phyloP scores from a whole-genome alignment of 805 yeast species.

The Millerozyma acaciae region DNA sequence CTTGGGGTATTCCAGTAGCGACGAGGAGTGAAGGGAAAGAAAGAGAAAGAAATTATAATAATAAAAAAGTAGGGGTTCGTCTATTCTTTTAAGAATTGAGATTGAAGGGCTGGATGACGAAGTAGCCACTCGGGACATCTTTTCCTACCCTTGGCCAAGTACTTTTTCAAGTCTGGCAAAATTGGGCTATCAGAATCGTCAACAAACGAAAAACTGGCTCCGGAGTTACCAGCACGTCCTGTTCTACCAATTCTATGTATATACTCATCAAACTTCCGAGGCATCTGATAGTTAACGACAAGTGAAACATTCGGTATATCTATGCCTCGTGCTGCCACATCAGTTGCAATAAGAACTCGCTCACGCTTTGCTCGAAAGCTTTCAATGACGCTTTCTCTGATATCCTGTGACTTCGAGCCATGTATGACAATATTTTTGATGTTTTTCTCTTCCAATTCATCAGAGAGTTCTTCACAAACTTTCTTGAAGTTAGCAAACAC shows the following conservation, averaged over 20 bases:
- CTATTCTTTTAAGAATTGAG: conserved; percentile 14
- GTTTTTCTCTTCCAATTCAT: conserved; percentile 39
- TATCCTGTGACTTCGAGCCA: conserved; percentile 82
- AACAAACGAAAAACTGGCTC: conserved; percentile 72
- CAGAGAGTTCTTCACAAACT: conserved; percentile 63
- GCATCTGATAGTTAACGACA: conserved; percentile 85
- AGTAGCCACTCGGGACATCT: conserved; percentile 16
- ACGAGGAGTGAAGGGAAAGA: conserved; percentile 19
- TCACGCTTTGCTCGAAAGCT: conserved; percentile 53
- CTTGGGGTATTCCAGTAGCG: conserved; percentile 28
- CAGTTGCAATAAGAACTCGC: conserved; percentile 81
- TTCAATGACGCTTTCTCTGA: conserved; percentile 73
- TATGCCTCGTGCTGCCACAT: conserved; percentile 93
- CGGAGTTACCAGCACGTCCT: conserved; percentile 87
- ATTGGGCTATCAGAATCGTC: conserved; percentile 52
- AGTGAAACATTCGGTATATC: conserved; percentile 85
- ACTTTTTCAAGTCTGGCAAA: conserved; percentile 47
- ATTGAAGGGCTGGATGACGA: conserved; percentile 12
- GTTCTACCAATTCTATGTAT: conserved; percentile 95
- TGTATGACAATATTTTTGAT: conserved; percentile 64
- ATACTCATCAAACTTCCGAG: conserved; percentile 73
- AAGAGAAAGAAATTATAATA: neutral
- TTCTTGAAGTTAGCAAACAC: conserved; percentile 77
- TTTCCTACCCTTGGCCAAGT: conserved; percentile 37
- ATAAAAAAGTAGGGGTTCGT: neutral